Evolutionary conservation across 2,329 filamentous ascomycete species (phyloP).

Genomic region (Trichoderma harzianum): DNA sequence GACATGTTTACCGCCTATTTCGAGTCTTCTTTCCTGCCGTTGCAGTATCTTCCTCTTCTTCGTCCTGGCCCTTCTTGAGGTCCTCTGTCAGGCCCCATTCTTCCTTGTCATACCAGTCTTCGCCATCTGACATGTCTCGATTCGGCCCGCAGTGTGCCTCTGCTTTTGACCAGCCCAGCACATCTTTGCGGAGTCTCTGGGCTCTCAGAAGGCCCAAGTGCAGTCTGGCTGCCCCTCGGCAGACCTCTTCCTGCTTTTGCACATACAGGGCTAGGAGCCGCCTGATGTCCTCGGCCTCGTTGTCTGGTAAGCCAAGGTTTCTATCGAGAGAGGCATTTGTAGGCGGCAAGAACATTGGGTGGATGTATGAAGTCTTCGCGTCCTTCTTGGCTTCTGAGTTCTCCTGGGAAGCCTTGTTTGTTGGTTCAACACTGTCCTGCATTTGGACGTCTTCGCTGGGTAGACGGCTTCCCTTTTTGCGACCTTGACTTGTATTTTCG

Average conservation of each 20-base stretch:
- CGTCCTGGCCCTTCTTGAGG: constrained; percentile 76
- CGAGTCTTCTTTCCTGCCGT: constrained; percentile 60
- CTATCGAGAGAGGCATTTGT: constrained; percentile 60
- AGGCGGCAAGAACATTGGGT: constrained; percentile 71
- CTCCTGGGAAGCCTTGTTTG: constrained; percentile 37
- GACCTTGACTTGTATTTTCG: not conserved
- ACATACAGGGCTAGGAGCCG: constrained; percentile 72
- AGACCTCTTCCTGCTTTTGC: constrained; percentile 82
- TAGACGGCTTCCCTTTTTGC: constrained; percentile 5
- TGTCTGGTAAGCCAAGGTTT: constrained; percentile 66
- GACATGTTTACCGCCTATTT: constrained; percentile 42
- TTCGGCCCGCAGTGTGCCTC: constrained; percentile 67
- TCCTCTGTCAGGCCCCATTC: constrained; percentile 74
- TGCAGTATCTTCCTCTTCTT: constrained; percentile 71
- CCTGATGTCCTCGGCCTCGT: constrained; percentile 75
- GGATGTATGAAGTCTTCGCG: constrained; percentile 54
- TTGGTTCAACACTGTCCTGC: constrained; percentile 16
- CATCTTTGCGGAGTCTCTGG: constrained; percentile 66
- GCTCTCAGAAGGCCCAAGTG: constrained; percentile 70
- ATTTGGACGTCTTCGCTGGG: constrained; percentile 26
- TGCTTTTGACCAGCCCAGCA: constrained; percentile 73
- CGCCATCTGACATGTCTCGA: constrained; percentile 78
- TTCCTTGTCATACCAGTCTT: constrained; percentile 84
- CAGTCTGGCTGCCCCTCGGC: constrained; percentile 64
- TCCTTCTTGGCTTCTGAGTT: not conserved